Base-by-base conservation (phyloP, 2,329 filamentous ascomycete species). In the Paraphaeosphaeria minitans region DNA sequence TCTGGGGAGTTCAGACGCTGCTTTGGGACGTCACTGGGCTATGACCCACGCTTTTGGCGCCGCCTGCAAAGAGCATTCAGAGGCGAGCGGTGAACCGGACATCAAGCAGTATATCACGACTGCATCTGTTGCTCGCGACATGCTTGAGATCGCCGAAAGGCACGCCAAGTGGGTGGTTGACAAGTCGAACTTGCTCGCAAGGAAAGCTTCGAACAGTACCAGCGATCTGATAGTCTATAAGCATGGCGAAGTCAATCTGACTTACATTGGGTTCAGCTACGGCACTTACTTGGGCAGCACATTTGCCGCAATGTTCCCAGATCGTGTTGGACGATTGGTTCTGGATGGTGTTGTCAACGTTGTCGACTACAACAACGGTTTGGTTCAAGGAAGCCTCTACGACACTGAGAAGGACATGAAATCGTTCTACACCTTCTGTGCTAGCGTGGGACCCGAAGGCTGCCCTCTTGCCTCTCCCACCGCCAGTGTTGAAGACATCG, bases 261-360 rank as follows among this genome's bases (percentile, higher is more conserved):
- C 80, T 22, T 82, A 80, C 63, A 78, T 74, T 68, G 82, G 82
- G 4, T 76, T 82, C 56, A 80, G 77, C 7, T 84, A 84, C 53
- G 83, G 83, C 0, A 80, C 81, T 0, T 74, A 79, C 31, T 71
- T 78, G 6, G 76, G 76, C 1, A 62, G 65, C 0, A 78, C 75
- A 1, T 78, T 78, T 53, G 73, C 74, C 5, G 73, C 72, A 29
- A 76, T 78, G 74, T 77, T 71, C 46, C 75, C 76, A 3, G 65
- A 75, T 21, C 72, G 74, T n/a, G 69, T 78, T 12, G 71, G 69
- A 1, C 68, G 73, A 14, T 21, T 74, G 10, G 58, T 77, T 8
- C 63, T 84, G 0, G 82, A 84, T 61, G 81, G 80, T 4, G 79
- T 83, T 4, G 78, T 81, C 2, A 78, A 81, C 31, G 58, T 66